Evolutionary conservation across 345 rosid species (phyloP).

Genomic region (Erucastrum elatum): DNA sequence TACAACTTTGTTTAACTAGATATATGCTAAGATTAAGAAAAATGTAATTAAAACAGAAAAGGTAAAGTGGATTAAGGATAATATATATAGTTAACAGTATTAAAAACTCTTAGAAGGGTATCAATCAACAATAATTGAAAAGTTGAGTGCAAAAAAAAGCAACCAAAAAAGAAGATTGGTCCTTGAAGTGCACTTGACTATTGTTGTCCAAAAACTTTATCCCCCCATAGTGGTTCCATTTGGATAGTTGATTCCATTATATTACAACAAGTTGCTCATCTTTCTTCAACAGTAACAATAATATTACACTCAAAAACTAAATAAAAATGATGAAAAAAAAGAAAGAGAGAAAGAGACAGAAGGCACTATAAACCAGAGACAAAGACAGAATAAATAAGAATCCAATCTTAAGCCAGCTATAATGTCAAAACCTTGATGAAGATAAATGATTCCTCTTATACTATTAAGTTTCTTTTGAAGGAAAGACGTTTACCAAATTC

Average conservation of each 20-base stretch:
- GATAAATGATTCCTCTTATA: constrained; percentile 3
- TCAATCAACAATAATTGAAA: constrained; percentile 37
- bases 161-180: constrained; percentile 42
- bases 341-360: constrained; percentile 13
- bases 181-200: constrained; percentile 56
- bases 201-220: constrained; percentile 44
- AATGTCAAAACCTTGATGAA: constrained; percentile 16
- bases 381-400: constrained; percentile 25
- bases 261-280: constrained; percentile 47
- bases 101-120: constrained; percentile 21
- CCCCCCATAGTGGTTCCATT: constrained; percentile 38
- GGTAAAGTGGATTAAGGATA: constrained; percentile 16
- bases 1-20: neutral
- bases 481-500: neutral
- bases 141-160: constrained; percentile 32
- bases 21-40: neutral
- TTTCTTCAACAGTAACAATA: constrained; percentile 50
- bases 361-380: constrained; percentile 9
- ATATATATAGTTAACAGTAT: constrained; percentile 15
- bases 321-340: neutral
- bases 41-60: neutral
- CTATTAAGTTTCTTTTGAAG: constrained; percentile 11
- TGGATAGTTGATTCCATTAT: constrained; percentile 52
- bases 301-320: constrained; percentile 18
- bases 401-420: constrained; percentile 32